Evolutionary conservation across 371 early-diverging fungal genomes (phyloP).

Genomic region (Mortierella sp.): DNA sequence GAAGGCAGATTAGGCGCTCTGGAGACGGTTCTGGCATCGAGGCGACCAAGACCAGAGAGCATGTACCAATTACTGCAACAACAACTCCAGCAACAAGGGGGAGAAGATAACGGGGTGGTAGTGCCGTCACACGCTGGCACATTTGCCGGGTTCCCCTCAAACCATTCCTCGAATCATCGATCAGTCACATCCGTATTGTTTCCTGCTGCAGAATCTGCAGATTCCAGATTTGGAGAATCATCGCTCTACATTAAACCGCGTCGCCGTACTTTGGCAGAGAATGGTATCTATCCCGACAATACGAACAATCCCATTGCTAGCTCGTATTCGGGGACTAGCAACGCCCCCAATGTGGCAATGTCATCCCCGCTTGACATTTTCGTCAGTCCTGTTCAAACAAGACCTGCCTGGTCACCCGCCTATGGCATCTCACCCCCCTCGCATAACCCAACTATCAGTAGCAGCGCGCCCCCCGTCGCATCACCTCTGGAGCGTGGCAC

Average conservation of each 20-base stretch:
- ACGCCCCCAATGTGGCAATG: not conserved
- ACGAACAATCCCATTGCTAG: too few relatives aligned
- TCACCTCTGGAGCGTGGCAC: conserved; percentile 48
- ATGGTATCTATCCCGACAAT: conserved; percentile 9
- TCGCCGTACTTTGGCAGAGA: conserved; percentile 38
- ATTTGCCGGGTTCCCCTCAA: conserved; percentile 37
- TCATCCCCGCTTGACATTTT: conserved; percentile 33
- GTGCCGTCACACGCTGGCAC: conserved; percentile 26
- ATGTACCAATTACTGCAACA: conserved; percentile 54
- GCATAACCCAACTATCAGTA: conserved; percentile 3
- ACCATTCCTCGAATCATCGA: conserved; percentile 22
- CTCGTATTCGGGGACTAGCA: not conserved
- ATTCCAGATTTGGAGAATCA: conserved; percentile 8
- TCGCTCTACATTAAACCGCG: conserved; percentile 15
- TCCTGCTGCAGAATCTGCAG: conserved; percentile 10
- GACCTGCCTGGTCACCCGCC: conserved; percentile 29
- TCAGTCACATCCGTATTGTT: conserved; percentile 38
- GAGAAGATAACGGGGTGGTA: conserved; percentile 26
- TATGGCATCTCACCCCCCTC: conserved; percentile 10
- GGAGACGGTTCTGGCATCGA: conserved; percentile 47
- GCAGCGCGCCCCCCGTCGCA: conserved; percentile 15
- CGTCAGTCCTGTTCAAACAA: conserved; percentile 19
- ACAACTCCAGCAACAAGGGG: conserved; percentile 40
- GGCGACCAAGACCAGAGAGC: conserved; percentile 49
- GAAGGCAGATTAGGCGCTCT: conserved; percentile 48